phyloP scores from a whole-genome alignment of 306 rosid species.

The cucumber (Cucumis sativus) region Cucumber_9930_V3 NC_026657.2:20812501-20813000 shows the following conservation, averaged over 20 bases:
- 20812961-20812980: not conserved
- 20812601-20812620: slow-evolving; percentile 43
- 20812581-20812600: slow-evolving; percentile 68
- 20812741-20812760: not conserved
- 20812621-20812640: slow-evolving; percentile 39
- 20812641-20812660: not conserved
- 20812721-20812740: not conserved
- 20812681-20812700: not conserved
- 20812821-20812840: not conserved
- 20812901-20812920: not conserved
- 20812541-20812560: slow-evolving; percentile 26
- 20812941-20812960: not conserved
- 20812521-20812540: slow-evolving; percentile 35
- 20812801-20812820: not conserved
- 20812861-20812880: not conserved
- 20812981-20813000: not conserved
- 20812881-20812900: not conserved
- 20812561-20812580: slow-evolving; percentile 42
- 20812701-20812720: not conserved
- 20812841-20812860: not conserved
- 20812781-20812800: not conserved
- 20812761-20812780: not conserved
- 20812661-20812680: not conserved
- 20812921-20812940: not conserved
- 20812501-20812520: slow-evolving; percentile 36